Percentiles rank a stretch among this genome's conserved stretches.
Evolutionary conservation across 768 basidiomycete species (phyloP).

Genomic region (Termitomyces sp.): DNA sequence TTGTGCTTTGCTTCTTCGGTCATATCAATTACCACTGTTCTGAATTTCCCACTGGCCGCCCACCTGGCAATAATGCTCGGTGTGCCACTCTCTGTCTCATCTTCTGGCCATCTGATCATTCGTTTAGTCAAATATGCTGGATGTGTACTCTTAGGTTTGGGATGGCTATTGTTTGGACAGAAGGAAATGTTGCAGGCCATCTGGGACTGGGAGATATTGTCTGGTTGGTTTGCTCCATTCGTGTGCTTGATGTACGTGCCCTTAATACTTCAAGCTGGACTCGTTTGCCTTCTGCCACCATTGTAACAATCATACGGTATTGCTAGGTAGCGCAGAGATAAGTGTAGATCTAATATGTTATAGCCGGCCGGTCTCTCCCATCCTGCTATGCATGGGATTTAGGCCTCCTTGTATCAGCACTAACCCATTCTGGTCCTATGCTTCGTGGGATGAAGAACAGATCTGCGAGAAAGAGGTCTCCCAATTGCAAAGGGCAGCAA

Average conservation of each 20-base stretch:
- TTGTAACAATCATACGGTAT: conserved; percentile 10
- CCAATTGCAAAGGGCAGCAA: too few relatives aligned
- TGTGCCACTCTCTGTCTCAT: conserved; percentile 53
- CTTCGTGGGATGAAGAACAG: not conserved
- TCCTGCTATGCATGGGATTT: not conserved
- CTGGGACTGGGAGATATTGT: conserved; percentile 77
- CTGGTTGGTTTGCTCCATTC: conserved; percentile 83
- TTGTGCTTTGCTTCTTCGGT: conserved; percentile 84
- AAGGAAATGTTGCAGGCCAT: conserved; percentile 48
- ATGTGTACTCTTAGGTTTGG: conserved; percentile 49
- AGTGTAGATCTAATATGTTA: not conserved
- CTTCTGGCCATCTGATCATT: conserved; percentile 20
- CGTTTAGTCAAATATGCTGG: conserved; percentile 26
- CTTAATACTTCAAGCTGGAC: conserved; percentile 64
- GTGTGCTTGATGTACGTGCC: conserved; percentile 78
- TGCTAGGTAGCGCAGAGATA: not conserved
- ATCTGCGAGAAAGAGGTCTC: not conserved
- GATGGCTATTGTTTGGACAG: conserved; percentile 51
- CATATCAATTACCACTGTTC: conserved; percentile 79
- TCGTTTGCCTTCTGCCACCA: conserved; percentile 44
- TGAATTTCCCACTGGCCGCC: conserved; percentile 91
- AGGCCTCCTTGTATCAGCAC: not conserved
- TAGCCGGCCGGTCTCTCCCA: not conserved
- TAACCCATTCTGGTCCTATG: not conserved
- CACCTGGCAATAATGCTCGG: conserved; percentile 62